Evolutionary conservation across 1,139 yeast species (phyloP).

Genomic region (Insectozyma bohioensis): DNA sequence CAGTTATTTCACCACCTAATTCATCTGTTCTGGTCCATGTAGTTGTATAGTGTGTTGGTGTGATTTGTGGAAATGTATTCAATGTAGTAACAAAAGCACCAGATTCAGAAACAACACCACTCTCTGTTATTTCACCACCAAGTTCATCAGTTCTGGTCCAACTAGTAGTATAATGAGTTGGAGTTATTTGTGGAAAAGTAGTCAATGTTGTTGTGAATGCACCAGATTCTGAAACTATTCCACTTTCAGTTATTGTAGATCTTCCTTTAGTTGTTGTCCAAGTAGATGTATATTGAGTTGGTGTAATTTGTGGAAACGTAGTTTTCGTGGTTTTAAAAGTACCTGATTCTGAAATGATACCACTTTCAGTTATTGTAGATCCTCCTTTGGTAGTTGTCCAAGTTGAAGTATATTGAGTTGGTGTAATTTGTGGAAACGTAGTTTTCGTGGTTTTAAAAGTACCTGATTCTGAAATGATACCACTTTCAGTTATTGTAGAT

Average conservation of each 20-base stretch:
- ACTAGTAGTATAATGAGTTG: slow-evolving; percentile 16
- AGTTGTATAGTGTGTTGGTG: neutral
- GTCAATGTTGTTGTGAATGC: slow-evolving; percentile 9
- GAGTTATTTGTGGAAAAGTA: neutral
- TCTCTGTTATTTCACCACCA: slow-evolving; percentile 7
- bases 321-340: slow-evolving; percentile 3
- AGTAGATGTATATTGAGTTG: slow-evolving; percentile 20
- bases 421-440: no score
- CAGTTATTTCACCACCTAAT: slow-evolving; percentile 7
- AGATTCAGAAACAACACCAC: slow-evolving; percentile 9
- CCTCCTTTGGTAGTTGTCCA: no score
- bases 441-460: neutral
- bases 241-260: slow-evolving; percentile 16
- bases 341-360: no score
- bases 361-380: no score
- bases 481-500: slow-evolving; percentile 15
- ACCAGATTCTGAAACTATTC: slow-evolving; percentile 11
- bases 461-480: slow-evolving; percentile 13
- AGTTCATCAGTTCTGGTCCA: slow-evolving; percentile 13
- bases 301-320: slow-evolving; percentile 1
- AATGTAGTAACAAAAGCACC: slow-evolving; percentile 9
- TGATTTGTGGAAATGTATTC: neutral
- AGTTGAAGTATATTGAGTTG: no score
- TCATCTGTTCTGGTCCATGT: slow-evolving; percentile 6
- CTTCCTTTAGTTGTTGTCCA: slow-evolving; percentile 20